phyloP scores from a whole-genome alignment of 2,329 filamentous ascomycete species.

The Verticillium tricorpus region DNA sequence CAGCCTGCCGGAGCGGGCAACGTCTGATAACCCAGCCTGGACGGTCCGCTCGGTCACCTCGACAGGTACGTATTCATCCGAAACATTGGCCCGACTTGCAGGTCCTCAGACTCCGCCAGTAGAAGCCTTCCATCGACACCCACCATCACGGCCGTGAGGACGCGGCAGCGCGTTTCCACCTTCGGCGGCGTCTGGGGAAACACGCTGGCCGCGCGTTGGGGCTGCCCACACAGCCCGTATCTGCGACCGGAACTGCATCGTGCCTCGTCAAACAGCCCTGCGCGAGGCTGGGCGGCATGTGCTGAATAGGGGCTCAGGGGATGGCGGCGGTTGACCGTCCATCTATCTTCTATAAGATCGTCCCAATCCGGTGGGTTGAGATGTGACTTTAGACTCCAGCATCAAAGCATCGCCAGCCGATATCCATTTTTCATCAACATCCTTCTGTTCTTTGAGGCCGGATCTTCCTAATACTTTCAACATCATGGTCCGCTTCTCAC shows the following conservation, averaged over 20 bases:
- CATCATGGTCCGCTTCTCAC: constrained; percentile 11
- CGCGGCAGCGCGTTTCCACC: too few species aligned
- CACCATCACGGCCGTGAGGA: too few species aligned
- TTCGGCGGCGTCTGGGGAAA: too few species aligned
- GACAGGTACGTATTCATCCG: constrained; percentile 9
- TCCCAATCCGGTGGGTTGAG: neutral
- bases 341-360: neutral
- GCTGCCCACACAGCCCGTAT: neutral
- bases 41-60: neutral
- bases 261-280: neutral
- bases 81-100: constrained; percentile 17
- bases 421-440: neutral
- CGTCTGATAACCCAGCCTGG: neutral
- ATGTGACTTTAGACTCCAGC: neutral
- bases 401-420: neutral
- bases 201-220: too few species aligned
- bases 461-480: neutral
- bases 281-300: neutral
- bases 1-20: neutral
- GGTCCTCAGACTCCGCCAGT: neutral
- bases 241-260: constrained; percentile 4
- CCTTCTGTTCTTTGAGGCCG: neutral
- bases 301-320: neutral
- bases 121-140: neutral
- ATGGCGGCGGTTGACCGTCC: neutral